phyloP scores from a whole-genome alignment of 495 filamentous ascomycete genomes.

The Penicillium chermesinum region DNA sequence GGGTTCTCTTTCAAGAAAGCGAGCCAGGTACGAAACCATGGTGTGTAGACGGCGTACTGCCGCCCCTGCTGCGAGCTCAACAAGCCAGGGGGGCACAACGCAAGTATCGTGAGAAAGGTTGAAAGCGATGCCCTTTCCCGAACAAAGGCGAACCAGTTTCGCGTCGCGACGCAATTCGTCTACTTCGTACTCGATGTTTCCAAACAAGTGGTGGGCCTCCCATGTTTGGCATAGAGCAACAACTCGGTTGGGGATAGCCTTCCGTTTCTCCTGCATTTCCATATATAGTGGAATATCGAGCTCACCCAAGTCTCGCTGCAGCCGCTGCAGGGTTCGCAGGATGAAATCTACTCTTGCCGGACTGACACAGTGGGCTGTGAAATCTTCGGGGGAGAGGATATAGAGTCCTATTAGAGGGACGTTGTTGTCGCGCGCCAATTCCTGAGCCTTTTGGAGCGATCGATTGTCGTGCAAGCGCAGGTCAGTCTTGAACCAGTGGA shows the following conservation, averaged over 20 bases:
- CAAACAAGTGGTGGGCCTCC: slow-evolving; percentile 60
- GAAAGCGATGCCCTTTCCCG: slow-evolving; percentile 58
- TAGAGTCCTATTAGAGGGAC: slow-evolving; percentile 73
- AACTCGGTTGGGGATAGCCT: slow-evolving; percentile 57
- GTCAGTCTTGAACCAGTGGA: slow-evolving; percentile 92
- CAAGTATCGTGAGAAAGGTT: slow-evolving; percentile 72
- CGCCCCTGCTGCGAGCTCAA: slow-evolving; percentile 59
- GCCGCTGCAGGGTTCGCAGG: slow-evolving; percentile 57
- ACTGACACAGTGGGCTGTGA: slow-evolving; percentile 72
- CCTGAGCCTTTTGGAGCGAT: slow-evolving; percentile 59
- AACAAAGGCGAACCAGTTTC: slow-evolving; percentile 53
- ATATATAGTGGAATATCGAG: slow-evolving; percentile 78
- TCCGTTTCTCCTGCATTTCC: slow-evolving; percentile 63
- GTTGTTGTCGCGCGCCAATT: slow-evolving; percentile 57
- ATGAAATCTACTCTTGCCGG: slow-evolving; percentile 76
- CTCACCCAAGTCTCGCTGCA: slow-evolving; percentile 61
- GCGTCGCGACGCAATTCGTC: slow-evolving; percentile 65
- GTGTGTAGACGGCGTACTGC: slow-evolving; percentile 80
- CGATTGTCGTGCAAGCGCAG: slow-evolving; percentile 71
- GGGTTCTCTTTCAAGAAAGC: slow-evolving; percentile 63
- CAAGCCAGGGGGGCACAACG: slow-evolving; percentile 67
- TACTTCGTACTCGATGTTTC: slow-evolving; percentile 57
- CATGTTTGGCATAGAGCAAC: slow-evolving; percentile 64
- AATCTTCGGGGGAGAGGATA: slow-evolving; percentile 80
- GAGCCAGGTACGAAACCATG: slow-evolving; percentile 77